Conservation (phyloP, 2,329 filamentous ascomycete species). For the Shiraia sp. region DNA sequence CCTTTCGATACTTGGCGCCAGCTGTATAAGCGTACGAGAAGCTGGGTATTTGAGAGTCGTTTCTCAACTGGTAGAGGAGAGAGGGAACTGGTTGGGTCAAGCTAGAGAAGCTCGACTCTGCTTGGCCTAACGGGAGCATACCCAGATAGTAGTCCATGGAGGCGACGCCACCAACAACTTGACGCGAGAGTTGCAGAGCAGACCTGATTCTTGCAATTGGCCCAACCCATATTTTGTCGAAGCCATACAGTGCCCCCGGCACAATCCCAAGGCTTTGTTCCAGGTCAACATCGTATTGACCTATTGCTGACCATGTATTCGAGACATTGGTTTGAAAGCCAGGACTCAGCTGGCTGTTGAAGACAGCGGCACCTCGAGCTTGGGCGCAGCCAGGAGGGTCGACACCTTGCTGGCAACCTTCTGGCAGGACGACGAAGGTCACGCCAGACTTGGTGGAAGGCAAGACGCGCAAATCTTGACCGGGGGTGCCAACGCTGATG, state of each 20-base stretch:
- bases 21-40: constrained; percentile 43
- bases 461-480: constrained; percentile 44
- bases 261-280: constrained; percentile 35
- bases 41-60: constrained; percentile 37
- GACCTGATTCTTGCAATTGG: constrained; percentile 19
- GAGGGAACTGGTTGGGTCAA: constrained; percentile 29
- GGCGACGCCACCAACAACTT: constrained; percentile 36
- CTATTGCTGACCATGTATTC: constrained; percentile 38
- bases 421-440: constrained; percentile 38
- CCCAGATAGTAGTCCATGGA: constrained; percentile 38
- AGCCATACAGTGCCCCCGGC: constrained; percentile 35
- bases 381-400: constrained; percentile 36
- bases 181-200: constrained; percentile 27
- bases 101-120: constrained; percentile 36
- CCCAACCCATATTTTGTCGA: constrained; percentile 35
- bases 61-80: constrained; percentile 33
- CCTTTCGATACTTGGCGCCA: constrained; percentile 41
- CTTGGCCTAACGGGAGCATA: constrained; percentile 32
- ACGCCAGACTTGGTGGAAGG: constrained; percentile 39
- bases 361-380: constrained; percentile 35
- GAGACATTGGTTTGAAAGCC: constrained; percentile 38
- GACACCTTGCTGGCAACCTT: constrained; percentile 35
- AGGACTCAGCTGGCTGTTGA: constrained; percentile 31
- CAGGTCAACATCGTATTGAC: constrained; percentile 35
- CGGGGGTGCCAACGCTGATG: constrained; percentile 46